Percentiles rank a stretch among this genome's conserved stretches.
These are phyloP conservation scores for Amesomyces nigricolor DNA, from an alignment of 2,329 filamentous ascomycete genomes.

Conservation along the genomic window DNA sequence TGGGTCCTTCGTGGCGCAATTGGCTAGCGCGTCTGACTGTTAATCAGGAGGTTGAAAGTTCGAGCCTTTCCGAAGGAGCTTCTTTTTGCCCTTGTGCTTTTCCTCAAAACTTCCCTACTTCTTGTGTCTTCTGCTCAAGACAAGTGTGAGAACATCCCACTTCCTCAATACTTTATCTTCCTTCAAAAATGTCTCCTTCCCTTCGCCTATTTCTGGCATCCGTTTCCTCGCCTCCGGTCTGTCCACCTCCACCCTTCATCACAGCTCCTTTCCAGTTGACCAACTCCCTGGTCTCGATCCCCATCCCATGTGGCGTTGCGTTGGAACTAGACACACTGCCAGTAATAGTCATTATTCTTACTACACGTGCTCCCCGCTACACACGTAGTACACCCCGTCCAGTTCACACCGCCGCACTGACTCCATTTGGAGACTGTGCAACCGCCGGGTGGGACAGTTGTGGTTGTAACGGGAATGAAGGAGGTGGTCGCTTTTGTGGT, in stretches of 20 bases:
- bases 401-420: slow-evolving; percentile 37
- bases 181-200: too few relatives aligned
- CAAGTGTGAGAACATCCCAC: too few relatives aligned
- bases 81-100: background rate
- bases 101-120: too few relatives aligned
- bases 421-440: slow-evolving; percentile 31
- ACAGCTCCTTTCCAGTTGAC: too few relatives aligned
- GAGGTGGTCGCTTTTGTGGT: background rate
- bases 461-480: background rate
- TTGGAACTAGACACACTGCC: too few relatives aligned
- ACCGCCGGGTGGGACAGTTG: background rate
- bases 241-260: too few relatives aligned
- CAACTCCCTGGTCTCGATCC: too few relatives aligned
- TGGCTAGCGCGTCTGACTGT: slow-evolving; percentile 58
- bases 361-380: slow-evolving; percentile 34
- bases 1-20: slow-evolving; percentile 38
- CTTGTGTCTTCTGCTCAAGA: too few relatives aligned
- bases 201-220: too few relatives aligned
- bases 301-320: too few relatives aligned
- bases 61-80: slow-evolving; percentile 24
- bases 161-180: too few relatives aligned
- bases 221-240: too few relatives aligned
- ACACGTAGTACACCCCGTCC: slow-evolving; percentile 34
- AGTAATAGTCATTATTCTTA: slow-evolving; percentile 37
- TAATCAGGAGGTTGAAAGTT: slow-evolving; percentile 35